These are phyloP conservation scores for Talaromyces liani DNA, from an alignment of 495 filamentous ascomycete genomes.

Conservation along the genomic window DNA sequence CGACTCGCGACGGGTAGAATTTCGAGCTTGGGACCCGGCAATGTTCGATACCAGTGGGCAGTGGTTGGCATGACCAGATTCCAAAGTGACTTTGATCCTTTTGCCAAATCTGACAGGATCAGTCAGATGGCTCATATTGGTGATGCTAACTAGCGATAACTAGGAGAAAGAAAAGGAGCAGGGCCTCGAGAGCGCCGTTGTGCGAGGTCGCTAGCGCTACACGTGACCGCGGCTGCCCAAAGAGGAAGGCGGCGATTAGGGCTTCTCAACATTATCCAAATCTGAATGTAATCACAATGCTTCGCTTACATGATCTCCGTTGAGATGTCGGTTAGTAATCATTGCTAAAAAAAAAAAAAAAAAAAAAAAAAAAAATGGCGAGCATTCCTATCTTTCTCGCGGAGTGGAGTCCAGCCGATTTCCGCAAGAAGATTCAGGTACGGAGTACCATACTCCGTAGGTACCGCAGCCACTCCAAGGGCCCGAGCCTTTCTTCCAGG, in stretches of 20 bases:
- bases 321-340: neutral
- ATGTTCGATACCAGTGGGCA: slow-evolving; percentile 14
- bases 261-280: too few relatives aligned
- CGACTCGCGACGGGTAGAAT: slow-evolving; percentile 12
- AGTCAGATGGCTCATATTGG: slow-evolving; percentile 6
- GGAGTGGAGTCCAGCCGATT: neutral
- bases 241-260: too few relatives aligned
- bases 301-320: neutral
- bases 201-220: too few relatives aligned
- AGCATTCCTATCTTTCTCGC: neutral
- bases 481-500: neutral
- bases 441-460: neutral
- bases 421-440: neutral
- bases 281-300: neutral
- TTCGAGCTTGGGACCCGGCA: slow-evolving; percentile 17
- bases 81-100: slow-evolving; percentile 8
- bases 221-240: too few relatives aligned
- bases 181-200: too few relatives aligned
- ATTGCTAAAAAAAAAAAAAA: neutral
- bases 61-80: slow-evolving; percentile 6
- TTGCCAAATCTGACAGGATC: slow-evolving; percentile 3
- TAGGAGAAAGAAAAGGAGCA: too few relatives aligned
- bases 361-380: too few relatives aligned
- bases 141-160: too few relatives aligned
- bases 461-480: too few relatives aligned